Evolutionary conservation across 2,329 filamentous ascomycete genomes (phyloP), one percentile per base, ranked within the genome.

Genomic region (Xylariales sp.): DNA sequence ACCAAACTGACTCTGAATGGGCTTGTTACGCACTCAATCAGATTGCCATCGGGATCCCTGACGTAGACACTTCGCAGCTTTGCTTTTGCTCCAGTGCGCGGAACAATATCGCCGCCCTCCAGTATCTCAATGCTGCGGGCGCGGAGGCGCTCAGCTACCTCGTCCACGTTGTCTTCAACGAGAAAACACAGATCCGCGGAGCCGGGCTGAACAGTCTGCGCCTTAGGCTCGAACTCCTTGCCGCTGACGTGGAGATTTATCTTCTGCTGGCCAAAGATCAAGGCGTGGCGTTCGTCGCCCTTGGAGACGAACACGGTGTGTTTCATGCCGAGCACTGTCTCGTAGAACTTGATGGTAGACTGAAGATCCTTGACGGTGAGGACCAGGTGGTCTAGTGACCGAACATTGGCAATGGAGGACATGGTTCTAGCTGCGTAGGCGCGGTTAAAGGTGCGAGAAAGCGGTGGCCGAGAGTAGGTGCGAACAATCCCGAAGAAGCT

Each of bases 161-260:
- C 55, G 3, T 70, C 63, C 3, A 81, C 64, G 5, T 66, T 60
- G 7, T 71, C 65, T 5, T 74, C 60, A 0, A 77, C 67, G 19
- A 82, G 51, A 39, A 82, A 82, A 49, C 77, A 81, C 23, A 82
- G 42, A 51, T 82, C 78, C 10, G 69, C 76, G 10, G 72, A 77
- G 0, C 78, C 78, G 0, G 74, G 71, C 37, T 71, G 60, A 0
- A 75, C 74, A 10, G 57, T 63, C 4, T 52, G 51, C 0, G 77
- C 78, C 50, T 79, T 80, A 4, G 78, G 77, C 41, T 78, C 73
- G 45, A 80, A 81, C 42, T 81, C 76, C 12, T 65, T 67, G 6
- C 76, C 76, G 10, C 61, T 59, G 45, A 76, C 63, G 49, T 82
- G 78, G 3, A 83, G 65, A 42, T 82, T 82, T 40, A 82, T 74